Percentiles rank a stretch among this genome's conserved stretches.
phyloP scores from a whole-genome alignment of 345 rosid species.

The Citrus mangshanensis region DNA sequence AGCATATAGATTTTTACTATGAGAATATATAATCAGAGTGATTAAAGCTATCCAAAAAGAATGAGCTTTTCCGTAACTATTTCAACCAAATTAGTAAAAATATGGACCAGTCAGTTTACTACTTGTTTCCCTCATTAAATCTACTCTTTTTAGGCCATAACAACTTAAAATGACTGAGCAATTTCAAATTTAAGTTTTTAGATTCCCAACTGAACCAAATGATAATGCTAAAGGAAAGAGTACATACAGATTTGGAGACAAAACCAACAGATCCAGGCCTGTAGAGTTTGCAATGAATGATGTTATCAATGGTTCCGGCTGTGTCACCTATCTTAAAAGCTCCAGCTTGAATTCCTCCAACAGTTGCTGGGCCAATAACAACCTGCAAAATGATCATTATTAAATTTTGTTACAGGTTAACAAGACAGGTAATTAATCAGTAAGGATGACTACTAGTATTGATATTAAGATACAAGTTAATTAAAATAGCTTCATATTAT shows the following conservation, averaged over 20 bases:
- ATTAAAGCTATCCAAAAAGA: neutral
- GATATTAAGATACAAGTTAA: neutral
- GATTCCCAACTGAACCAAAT: neutral
- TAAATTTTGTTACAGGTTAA: slow-evolving; percentile 11
- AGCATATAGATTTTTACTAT: neutral
- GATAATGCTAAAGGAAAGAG: slow-evolving; percentile 6
- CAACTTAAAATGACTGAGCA: neutral
- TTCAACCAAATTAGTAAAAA: neutral
- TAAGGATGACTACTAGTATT: neutral
- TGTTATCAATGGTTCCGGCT: slow-evolving; percentile 96
- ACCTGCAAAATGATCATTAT: slow-evolving; percentile 49
- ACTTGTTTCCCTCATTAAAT: neutral
- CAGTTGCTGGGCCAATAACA: slow-evolving; percentile 98
- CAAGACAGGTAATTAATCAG: neutral
- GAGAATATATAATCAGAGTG: neutral
- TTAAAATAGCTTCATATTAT: slow-evolving; percentile 1
- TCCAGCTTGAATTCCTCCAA: slow-evolving; percentile 98
- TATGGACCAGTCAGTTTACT: neutral
- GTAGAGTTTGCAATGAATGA: slow-evolving; percentile 86
- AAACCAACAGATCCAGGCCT: slow-evolving; percentile 98
- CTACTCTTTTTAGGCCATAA: neutral
- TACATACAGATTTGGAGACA: slow-evolving; percentile 95
- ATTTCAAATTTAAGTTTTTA: neutral
- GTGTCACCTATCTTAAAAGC: slow-evolving; percentile 99
- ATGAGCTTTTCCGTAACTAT: neutral